Conservation (phyloP, 2,329 filamentous ascomycete genomes). For the Exophiala calicioides region DNA sequence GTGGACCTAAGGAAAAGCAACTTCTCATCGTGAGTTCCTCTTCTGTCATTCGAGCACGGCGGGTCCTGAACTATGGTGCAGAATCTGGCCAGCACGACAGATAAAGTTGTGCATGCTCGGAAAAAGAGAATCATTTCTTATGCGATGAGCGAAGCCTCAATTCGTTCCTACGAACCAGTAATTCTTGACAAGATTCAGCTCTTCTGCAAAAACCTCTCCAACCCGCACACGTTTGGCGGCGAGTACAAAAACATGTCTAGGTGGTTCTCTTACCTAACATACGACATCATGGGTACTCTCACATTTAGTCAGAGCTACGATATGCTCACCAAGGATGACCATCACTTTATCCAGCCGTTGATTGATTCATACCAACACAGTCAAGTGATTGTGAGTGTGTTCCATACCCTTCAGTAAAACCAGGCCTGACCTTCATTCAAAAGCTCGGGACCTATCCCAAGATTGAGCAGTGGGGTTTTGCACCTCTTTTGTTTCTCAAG, state of each 20-base stretch:
- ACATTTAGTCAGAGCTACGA: conserved; percentile 14
- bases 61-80: background rate
- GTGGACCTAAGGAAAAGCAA: conserved; percentile 5
- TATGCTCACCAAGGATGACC: conserved; percentile 8
- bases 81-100: conserved; percentile 4
- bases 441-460: conserved; percentile 5
- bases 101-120: conserved; percentile 8
- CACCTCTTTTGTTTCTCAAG: conserved; percentile 1
- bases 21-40: background rate
- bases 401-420: background rate
- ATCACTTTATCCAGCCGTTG: conserved; percentile 9
- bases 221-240: conserved; percentile 1
- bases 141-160: conserved; percentile 38
- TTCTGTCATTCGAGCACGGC: background rate
- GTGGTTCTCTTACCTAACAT: conserved; percentile 13
- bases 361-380: conserved; percentile 7
- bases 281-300: conserved; percentile 16
- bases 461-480: conserved; percentile 1
- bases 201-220: conserved; percentile 2
- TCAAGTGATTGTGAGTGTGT: conserved; percentile 3
- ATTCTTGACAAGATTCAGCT: conserved; percentile 3
- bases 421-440: too few species aligned
- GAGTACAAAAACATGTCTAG: conserved; percentile 5
- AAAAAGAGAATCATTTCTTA: conserved; percentile 36
- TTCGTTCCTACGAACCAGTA: conserved; percentile 19